phyloP scores from a whole-genome alignment of 192 early-diverging fungal species.

The Dispira parvispora region DNA sequence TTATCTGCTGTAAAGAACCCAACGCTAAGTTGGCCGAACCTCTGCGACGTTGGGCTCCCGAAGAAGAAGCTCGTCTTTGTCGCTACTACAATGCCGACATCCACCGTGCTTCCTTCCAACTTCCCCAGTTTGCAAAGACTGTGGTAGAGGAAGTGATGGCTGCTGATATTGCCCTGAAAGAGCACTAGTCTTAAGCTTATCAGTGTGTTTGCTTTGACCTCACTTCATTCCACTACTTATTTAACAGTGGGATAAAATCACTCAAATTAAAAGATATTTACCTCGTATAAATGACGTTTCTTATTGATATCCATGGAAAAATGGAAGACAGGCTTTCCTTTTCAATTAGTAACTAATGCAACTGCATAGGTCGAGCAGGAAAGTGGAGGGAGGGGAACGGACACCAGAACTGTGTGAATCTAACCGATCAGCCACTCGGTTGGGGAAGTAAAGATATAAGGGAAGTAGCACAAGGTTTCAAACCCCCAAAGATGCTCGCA shows the following conservation, averaged over 20 bases:
- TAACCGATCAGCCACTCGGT: too few relatives aligned
- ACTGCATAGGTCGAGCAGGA: too few relatives aligned
- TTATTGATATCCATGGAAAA: too few relatives aligned
- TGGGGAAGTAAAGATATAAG: too few relatives aligned
- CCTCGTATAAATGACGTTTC: background rate
- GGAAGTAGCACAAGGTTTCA: too few relatives aligned
- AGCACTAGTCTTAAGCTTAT: background rate
- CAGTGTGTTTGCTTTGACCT: background rate
- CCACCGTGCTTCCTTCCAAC: constrained; percentile 78
- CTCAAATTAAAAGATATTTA: background rate
- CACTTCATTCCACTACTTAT: background rate
- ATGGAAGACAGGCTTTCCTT: too few relatives aligned
- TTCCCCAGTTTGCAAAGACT: constrained; percentile 80
- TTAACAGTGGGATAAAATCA: background rate
- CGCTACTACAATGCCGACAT: constrained; percentile 91
- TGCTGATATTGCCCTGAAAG: background rate
- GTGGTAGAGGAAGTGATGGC: constrained; percentile 19
- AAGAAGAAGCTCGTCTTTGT: constrained; percentile 67
- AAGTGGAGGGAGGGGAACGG: too few relatives aligned
- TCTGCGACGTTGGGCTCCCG: constrained; percentile 48
- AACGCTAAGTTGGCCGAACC: constrained; percentile 59
- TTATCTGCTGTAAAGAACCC: constrained; percentile 79
- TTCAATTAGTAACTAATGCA: too few relatives aligned
- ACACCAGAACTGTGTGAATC: too few relatives aligned
- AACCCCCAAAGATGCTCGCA: too few relatives aligned